Evolutionary conservation across 169 alveolate species (phyloP).

Genomic region (Plasmodium fragile): DNA sequence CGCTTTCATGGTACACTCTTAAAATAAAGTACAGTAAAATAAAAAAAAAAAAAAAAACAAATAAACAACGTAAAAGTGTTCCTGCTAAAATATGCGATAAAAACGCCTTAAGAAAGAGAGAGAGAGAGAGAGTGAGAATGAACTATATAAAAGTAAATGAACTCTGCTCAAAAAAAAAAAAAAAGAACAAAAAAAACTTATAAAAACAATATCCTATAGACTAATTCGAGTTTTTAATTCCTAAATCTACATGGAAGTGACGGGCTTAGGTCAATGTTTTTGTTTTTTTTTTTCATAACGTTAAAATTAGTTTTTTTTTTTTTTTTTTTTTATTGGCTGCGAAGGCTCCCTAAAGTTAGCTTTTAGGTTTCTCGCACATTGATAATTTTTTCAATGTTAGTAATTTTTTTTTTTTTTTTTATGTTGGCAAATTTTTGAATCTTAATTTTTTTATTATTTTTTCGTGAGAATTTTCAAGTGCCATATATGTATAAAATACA

Average conservation of each 20-base stretch:
- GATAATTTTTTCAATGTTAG: not conserved
- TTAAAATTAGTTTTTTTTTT: too few species aligned
- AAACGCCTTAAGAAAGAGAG: not conserved
- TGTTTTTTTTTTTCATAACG: too few species aligned
- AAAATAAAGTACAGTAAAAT: not conserved
- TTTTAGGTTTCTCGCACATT: not conserved
- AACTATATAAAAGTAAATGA: too few species aligned
- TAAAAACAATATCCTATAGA: not conserved
- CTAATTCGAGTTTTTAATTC: not conserved
- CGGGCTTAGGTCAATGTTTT: too few species aligned
- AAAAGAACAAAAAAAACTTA: too few species aligned
- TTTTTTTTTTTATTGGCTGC: not conserved
- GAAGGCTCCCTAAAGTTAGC: not conserved
- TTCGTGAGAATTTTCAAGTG: not conserved
- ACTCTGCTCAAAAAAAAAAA: too few species aligned
- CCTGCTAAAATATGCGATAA: not conserved
- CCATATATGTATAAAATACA: not conserved
- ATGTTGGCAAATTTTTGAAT: not conserved
- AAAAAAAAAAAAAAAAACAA: not conserved
- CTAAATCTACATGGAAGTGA: not conserved
- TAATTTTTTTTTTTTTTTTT: too few species aligned
- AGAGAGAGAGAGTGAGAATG: not conserved
- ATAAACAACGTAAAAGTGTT: not conserved
- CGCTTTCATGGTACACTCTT: not conserved
- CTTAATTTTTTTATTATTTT: not conserved